Evolutionary conservation across 306 rosid species (phyloP).

Genomic region (Cucumis hystrix): DNA sequence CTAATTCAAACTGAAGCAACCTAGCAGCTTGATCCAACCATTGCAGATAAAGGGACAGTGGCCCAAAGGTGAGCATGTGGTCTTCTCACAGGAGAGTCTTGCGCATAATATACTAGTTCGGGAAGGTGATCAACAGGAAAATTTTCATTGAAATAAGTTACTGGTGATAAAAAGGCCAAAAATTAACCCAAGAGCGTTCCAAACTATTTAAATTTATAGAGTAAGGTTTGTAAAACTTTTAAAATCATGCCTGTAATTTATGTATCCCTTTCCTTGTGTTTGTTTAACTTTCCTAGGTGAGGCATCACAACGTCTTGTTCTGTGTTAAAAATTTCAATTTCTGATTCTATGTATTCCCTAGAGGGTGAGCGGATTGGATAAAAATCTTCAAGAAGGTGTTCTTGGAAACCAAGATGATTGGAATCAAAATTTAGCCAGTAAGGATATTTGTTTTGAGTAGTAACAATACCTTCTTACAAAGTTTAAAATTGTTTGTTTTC

Average conservation of each 20-base stretch:
- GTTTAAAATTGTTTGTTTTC: not conserved
- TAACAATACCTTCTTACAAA: not conserved
- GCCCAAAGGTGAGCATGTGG: not conserved
- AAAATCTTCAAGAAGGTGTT: not conserved
- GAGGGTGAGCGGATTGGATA: not conserved
- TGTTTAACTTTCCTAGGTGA: not conserved
- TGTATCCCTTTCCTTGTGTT: not conserved
- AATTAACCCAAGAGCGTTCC: not conserved
- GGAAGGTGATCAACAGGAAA: not conserved
- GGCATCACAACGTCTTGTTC: not conserved
- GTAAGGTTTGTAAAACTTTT: not conserved
- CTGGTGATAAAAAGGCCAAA: not conserved
- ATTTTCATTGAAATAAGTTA: not conserved
- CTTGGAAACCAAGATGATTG: not conserved
- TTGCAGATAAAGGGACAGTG: not conserved
- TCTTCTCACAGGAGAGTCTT: not conserved
- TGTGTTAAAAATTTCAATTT: not conserved
- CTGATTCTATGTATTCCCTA: not conserved
- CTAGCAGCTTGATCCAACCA: not conserved
- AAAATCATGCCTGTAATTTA: not conserved
- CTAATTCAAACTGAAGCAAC: not conserved
- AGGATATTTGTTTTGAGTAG: not conserved
- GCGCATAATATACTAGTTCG: not conserved
- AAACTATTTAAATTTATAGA: not conserved
- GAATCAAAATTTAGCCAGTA: not conserved